These are phyloP conservation scores for Tuber aestivum DNA, from an alignment of 495 filamentous ascomycete species.

Conservation along the genomic window DNA sequence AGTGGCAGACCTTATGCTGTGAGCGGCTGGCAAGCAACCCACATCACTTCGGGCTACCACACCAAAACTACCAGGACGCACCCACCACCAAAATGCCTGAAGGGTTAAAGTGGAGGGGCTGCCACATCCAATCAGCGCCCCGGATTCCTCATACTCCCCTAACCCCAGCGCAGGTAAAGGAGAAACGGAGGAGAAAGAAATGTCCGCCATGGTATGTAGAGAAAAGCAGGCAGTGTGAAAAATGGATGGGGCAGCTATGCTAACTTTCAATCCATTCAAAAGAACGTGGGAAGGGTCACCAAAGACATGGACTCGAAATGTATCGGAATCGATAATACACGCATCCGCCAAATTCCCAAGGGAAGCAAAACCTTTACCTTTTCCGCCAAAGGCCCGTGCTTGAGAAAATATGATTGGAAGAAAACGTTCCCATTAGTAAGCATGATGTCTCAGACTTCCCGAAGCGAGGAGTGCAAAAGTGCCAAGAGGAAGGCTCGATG, in stretches of 20 bases:
- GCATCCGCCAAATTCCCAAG: constrained; percentile 18
- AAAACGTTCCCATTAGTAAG: not conserved
- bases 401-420: not conserved
- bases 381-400: constrained; percentile 25
- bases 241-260: not conserved
- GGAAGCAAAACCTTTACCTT: constrained; percentile 15
- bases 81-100: constrained; percentile 30
- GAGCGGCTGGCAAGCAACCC: constrained; percentile 36
- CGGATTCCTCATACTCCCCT: constrained; percentile 28
- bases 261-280: not conserved
- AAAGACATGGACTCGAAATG: constrained; percentile 24
- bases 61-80: constrained; percentile 32
- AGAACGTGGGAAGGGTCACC: constrained; percentile 14
- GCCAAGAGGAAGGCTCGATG: constrained; percentile 2
- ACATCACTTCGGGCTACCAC: constrained; percentile 36
- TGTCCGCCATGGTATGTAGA: constrained; percentile 14
- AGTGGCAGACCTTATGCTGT: constrained; percentile 43
- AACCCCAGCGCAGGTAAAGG: constrained; percentile 30
- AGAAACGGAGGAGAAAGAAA: constrained; percentile 10
- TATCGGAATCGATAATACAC: constrained; percentile 27
- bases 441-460: constrained; percentile 2
- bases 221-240: constrained; percentile 15
- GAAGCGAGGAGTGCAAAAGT: not conserved
- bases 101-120: constrained; percentile 38
- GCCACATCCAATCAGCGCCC: constrained; percentile 29